phyloP scores from a whole-genome alignment of 2,329 filamentous ascomycete genomes.

The Penicillium corylophilum region DNA sequence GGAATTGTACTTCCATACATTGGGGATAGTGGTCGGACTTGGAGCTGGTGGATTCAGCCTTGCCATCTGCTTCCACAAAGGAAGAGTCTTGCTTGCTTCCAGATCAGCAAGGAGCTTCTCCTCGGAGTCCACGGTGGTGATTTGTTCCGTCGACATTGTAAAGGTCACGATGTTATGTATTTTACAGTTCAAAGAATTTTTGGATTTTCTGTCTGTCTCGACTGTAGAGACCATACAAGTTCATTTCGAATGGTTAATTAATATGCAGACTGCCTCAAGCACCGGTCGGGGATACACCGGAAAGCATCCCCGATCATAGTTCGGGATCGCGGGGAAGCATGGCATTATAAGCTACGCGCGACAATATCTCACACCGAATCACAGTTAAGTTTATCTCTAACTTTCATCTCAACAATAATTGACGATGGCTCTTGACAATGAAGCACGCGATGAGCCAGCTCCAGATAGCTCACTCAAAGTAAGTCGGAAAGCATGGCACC shows the following conservation, averaged over 20 bases:
- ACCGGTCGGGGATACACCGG: constrained; percentile 1
- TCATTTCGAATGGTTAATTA: neutral
- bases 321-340: neutral
- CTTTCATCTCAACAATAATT: neutral
- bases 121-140: constrained; percentile 10
- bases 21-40: constrained; percentile 44
- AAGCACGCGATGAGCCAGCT: neutral
- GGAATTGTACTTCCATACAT: constrained; percentile 38
- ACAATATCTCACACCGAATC: neutral
- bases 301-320: neutral
- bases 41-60: constrained; percentile 49
- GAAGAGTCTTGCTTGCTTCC: constrained; percentile 29
- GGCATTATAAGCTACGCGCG: neutral
- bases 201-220: no score
- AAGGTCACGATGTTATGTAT: neutral
- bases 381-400: neutral
- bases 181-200: no score
- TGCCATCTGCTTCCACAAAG: constrained; percentile 53
- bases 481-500: neutral
- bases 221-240: neutral
- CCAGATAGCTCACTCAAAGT: neutral
- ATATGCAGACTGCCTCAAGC: neutral
- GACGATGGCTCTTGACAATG: neutral
- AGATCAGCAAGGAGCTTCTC: constrained; percentile 23
- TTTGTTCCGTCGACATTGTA: neutral